A percentile compares a stretch with the other conserved stretches of the same genome.
Conservation (phyloP, 2,329 filamentous ascomycete species). For the Fusarium anthophilum region DNA sequence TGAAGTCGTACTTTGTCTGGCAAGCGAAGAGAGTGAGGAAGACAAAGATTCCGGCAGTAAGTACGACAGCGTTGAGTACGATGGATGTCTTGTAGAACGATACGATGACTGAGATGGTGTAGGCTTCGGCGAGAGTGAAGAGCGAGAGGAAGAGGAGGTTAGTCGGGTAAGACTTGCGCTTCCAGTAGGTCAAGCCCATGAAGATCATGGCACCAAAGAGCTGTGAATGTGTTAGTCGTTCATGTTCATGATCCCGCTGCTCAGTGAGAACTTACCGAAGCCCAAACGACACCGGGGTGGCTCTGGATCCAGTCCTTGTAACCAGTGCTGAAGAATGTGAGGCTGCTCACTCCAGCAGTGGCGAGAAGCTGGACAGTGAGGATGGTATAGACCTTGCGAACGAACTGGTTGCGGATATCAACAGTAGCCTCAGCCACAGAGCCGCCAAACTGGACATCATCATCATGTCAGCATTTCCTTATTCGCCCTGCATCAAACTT, state of each 20-base stretch:
- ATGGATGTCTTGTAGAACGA: conserved; percentile 87
- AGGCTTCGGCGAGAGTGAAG: conserved; percentile 93
- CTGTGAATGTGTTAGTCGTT: conserved; percentile 47
- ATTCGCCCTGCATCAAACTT: background rate
- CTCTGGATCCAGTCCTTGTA: conserved; percentile 91
- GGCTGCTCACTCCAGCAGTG: conserved; percentile 80
- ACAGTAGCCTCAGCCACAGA: conserved; percentile 92
- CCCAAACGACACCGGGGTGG: conserved; percentile 85
- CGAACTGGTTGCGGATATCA: conserved; percentile 95
- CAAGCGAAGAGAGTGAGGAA: conserved; percentile 89
- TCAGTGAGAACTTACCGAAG: conserved; percentile 65
- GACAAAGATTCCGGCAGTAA: conserved; percentile 86
- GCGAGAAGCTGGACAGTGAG: conserved; percentile 92
- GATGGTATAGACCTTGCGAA: conserved; percentile 98
- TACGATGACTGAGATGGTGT: conserved; percentile 90
- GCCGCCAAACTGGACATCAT: conserved; percentile 76
- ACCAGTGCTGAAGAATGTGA: conserved; percentile 83
- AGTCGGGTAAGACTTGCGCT: conserved; percentile 92
- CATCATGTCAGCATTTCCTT: conserved; percentile 22
- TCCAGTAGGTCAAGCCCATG: conserved; percentile 92
- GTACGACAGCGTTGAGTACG: conserved; percentile 88
- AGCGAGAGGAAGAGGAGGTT: conserved; percentile 92
- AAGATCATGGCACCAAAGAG: conserved; percentile 85
- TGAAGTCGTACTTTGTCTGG: conserved; percentile 99
- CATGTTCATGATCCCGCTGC: background rate